Evolutionary conservation across 768 basidiomycete species (phyloP).

Genomic region (Suillus decipiens): DNA sequence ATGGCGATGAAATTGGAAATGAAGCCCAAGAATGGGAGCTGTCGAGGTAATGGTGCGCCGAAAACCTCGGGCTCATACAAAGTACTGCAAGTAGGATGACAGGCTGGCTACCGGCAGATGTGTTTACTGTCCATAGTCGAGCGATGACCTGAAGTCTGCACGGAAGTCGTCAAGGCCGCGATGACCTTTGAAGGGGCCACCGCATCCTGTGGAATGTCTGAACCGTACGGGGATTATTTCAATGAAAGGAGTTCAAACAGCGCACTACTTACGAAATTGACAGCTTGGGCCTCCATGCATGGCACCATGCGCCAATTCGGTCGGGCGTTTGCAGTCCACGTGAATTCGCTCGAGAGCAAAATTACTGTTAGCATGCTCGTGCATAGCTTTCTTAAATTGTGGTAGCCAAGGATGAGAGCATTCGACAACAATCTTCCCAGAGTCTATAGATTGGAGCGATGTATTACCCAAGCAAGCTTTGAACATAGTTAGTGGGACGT

Average conservation of each 20-base stretch:
- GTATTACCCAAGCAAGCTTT: background rate
- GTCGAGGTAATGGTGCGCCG: constrained; percentile 41
- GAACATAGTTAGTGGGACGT: constrained; percentile 2
- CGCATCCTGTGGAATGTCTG: background rate
- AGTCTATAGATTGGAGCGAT: background rate
- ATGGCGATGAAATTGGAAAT: constrained; percentile 48
- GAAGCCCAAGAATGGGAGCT: constrained; percentile 23
- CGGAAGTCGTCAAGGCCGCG: background rate
- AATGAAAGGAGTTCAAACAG: background rate
- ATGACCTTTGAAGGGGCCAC: background rate
- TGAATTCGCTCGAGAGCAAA: background rate
- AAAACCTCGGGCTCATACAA: constrained; percentile 48
- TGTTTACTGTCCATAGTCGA: background rate
- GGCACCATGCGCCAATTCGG: background rate
- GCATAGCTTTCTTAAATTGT: background rate
- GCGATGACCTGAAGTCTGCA: background rate
- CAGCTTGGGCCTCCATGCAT: background rate
- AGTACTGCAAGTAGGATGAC: constrained; percentile 10
- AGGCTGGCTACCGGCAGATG: too few relatives aligned
- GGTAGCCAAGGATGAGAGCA: background rate
- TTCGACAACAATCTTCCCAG: background rate
- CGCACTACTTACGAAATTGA: background rate
- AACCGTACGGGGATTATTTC: background rate
- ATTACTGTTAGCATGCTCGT: background rate
- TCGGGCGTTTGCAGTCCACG: background rate